Base-by-base conservation (phyloP, 2,329 filamentous ascomycete genomes). In the Xylaria hypoxylon region DNA sequence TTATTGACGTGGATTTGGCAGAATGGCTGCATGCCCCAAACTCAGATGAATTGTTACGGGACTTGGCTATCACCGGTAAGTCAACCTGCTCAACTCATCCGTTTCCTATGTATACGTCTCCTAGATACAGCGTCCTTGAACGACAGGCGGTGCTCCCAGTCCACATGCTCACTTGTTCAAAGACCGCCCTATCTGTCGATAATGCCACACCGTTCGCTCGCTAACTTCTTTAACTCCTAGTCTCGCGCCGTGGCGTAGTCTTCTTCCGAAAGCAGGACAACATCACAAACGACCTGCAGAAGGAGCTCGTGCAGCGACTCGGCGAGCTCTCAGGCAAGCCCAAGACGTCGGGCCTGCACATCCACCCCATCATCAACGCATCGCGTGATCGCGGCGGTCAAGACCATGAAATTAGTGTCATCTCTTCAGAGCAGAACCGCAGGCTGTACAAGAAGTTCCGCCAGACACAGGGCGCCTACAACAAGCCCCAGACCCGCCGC, bases 241-340 rank as follows among this genome's bases (percentile, higher is more conserved):
- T 92, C 70, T 91, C 89, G 1, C 85, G 87, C 66, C 86, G 90
- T 0, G 89, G 89, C 10, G 90, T 92, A 3, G 89, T 92, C 35
- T 91, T 92, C 80, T 90, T 92, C 79, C 86, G 89, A 22, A 83
- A 85, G 33, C 90, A 92, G 69, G 82, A 90, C 73, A 80, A 82
- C 40, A 77, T 91, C 42, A 84, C 83, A 69, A 85, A 90, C 73
- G 86, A 88, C 1, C 82, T 89, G 2, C 89, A 91, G 72, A 92
- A 92, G 78, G 80, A 88, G 60, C 81, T 92, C 0, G 86, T 88
- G 22, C 83, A 89, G 52, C 82, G 84, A 0, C 83, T 90, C 0
- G 88, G 88, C 11, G 79, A 88, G 73, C 80, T 89, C 0, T 82
- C 85, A 0, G 86, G 87, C 62, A 87, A 87, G 65, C 87, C 87